phyloP scores from a whole-genome alignment of 2,329 filamentous ascomycete genomes.

The Beauveria rudraprayagi region DNA sequence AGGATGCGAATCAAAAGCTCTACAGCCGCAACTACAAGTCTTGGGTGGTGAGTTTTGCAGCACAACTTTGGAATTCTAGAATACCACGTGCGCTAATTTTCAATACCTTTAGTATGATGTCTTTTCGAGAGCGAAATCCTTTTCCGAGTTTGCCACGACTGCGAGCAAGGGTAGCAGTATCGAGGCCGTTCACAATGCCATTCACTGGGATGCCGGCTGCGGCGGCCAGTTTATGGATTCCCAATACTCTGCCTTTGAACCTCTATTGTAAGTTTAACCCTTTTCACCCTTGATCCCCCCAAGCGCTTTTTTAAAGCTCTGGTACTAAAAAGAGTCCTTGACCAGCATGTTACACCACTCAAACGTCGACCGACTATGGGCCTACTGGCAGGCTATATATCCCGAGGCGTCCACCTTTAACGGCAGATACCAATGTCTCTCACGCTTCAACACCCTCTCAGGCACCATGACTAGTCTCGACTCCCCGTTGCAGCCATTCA shows the following conservation, averaged over 20 bases:
- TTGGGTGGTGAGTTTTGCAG: slow-evolving; percentile 23
- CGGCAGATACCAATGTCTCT: slow-evolving; percentile 25
- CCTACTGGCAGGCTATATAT: slow-evolving; percentile 41
- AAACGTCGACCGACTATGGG: slow-evolving; percentile 58
- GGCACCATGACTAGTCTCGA: slow-evolving; percentile 33
- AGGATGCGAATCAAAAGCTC: slow-evolving; percentile 30
- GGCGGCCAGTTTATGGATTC: slow-evolving; percentile 33
- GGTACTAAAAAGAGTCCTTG: not conserved
- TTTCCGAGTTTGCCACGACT: slow-evolving; percentile 27
- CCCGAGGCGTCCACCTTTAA: slow-evolving; percentile 28
- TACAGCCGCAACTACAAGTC: slow-evolving; percentile 27
- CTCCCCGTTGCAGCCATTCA: slow-evolving; percentile 44
- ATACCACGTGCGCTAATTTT: not conserved
- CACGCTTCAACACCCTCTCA: slow-evolving; percentile 32
- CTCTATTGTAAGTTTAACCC: slow-evolving; percentile 31
- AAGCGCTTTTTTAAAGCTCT: no score
- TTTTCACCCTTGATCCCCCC: no score
- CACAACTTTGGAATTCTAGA: not conserved
- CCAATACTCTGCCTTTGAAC: slow-evolving; percentile 34
- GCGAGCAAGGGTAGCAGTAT: slow-evolving; percentile 30
- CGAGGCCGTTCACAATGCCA: slow-evolving; percentile 34
- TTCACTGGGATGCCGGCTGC: slow-evolving; percentile 33
- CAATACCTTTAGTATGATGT: slow-evolving; percentile 29
- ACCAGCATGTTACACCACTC: slow-evolving; percentile 39
- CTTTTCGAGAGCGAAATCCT: slow-evolving; percentile 29